Conservation (phyloP, 768 basidiomycete species). For the Pisolithus albus region DNA sequence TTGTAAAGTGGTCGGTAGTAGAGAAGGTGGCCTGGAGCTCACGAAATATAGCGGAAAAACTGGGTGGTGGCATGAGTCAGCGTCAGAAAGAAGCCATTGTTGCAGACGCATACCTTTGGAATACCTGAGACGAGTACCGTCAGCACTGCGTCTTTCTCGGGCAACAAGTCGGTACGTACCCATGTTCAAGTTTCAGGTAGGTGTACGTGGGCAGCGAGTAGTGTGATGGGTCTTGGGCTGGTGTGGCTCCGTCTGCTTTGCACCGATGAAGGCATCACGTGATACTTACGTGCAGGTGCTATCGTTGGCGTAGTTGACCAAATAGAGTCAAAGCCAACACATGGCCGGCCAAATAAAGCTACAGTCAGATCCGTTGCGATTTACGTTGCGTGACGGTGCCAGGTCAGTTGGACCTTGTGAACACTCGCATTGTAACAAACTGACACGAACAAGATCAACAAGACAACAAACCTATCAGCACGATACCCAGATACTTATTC, state of each 20-base stretch:
- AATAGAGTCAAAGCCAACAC: no score
- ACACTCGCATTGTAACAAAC: no score
- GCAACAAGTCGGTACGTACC: conserved; percentile 9
- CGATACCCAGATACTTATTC: no score
- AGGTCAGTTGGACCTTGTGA: no score
- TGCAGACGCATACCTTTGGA: conserved; percentile 47
- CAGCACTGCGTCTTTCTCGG: not conserved
- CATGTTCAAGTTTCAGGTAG: conserved; percentile 11
- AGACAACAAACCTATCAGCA: no score
- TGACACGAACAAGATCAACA: no score
- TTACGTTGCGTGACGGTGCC: no score
- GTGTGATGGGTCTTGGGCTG: not conserved
- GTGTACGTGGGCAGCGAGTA: conserved; percentile 4
- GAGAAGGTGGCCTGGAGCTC: conserved; percentile 22
- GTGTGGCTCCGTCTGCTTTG: not conserved
- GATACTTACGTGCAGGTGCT: not conserved
- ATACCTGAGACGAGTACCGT: conserved; percentile 36
- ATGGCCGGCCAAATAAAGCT: no score
- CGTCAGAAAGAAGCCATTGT: not conserved
- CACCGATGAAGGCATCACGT: not conserved
- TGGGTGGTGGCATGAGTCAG: conserved; percentile 26
- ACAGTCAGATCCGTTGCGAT: no score
- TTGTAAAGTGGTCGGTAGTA: conserved; percentile 6
- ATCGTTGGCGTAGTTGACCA: no score
- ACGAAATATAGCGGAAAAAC: conserved; percentile 98